These are phyloP conservation scores for Apiotrichum brassicae DNA, from an alignment of 1,284 basidiomycete species.

Conservation along the genomic window DNA sequence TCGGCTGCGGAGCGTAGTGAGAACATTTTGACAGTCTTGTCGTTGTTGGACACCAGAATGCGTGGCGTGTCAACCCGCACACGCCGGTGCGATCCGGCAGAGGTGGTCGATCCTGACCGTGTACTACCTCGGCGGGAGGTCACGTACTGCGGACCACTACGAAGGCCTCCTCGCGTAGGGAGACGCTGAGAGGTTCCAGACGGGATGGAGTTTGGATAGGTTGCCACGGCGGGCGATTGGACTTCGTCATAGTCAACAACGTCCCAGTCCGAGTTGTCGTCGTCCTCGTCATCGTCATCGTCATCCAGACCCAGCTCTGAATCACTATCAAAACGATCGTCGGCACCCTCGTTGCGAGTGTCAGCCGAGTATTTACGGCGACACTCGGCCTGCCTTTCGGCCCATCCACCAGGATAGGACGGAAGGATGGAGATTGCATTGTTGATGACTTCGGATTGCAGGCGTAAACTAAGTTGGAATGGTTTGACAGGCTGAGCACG, in stretches of 20 bases:
- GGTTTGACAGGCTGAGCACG: constrained; percentile 20
- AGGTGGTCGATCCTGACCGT: background rate
- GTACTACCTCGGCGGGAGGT: constrained; percentile 15
- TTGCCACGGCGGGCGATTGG: constrained; percentile 28
- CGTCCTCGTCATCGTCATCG: constrained; percentile 6
- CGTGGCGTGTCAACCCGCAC: constrained; percentile 34
- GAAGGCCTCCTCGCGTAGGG: constrained; percentile 12
- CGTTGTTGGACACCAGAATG: constrained; percentile 45
- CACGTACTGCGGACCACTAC: constrained; percentile 21
- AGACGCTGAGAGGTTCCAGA: constrained; percentile 34
- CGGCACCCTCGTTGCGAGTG: constrained; percentile 1
- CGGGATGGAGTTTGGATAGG: constrained; percentile 45
- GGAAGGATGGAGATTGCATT: constrained; percentile 45
- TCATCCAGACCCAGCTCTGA: constrained; percentile 9
- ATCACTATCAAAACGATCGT: constrained; percentile 5
- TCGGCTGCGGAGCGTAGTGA: constrained; percentile 18
- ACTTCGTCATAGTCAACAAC: constrained; percentile 15
- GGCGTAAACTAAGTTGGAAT: constrained; percentile 26
- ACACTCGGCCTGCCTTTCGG: constrained; percentile 11
- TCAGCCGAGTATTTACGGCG: too few relatives aligned
- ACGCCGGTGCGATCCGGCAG: constrained; percentile 1
- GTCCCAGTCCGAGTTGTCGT: constrained; percentile 11
- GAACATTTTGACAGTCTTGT: constrained; percentile 45
- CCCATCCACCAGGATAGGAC: constrained; percentile 32
- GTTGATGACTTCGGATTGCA: constrained; percentile 41